Conservation (phyloP, 306 rosid genomes). For the Arachis stenosperma region DNA sequence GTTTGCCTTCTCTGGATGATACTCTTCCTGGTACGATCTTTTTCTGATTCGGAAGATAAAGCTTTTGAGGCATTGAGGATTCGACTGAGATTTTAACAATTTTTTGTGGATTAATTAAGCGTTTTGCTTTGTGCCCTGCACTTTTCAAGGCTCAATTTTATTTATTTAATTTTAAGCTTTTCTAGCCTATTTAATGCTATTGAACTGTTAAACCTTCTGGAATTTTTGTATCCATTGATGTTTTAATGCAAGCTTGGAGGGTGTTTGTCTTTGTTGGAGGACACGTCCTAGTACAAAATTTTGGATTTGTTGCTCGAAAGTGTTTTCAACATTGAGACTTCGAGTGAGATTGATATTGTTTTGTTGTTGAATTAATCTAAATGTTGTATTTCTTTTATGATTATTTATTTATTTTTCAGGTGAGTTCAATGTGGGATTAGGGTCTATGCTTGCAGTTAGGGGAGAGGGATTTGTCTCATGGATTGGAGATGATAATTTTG, state of each 20-base stretch:
- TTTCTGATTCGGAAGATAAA: background rate
- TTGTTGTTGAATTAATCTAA: background rate
- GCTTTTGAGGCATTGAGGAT: background rate
- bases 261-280: too few relatives aligned
- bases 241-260: too few relatives aligned
- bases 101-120: background rate
- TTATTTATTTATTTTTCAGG: conserved; percentile 43
- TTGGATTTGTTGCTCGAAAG: too few relatives aligned
- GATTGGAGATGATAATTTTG: conserved; percentile 70
- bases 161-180: too few relatives aligned
- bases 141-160: too few relatives aligned
- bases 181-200: too few relatives aligned
- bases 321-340: background rate
- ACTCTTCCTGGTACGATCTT: conserved; percentile 55
- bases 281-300: too few relatives aligned
- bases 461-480: conserved; percentile 69
- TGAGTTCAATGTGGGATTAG: conserved; percentile 62
- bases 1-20: conserved; percentile 57
- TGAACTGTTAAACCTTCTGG: too few relatives aligned
- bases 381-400: background rate
- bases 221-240: too few relatives aligned
- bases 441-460: conserved; percentile 66
- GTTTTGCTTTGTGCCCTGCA: too few relatives aligned
- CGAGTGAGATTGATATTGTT: conserved; percentile 1
- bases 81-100: background rate